Conservation (phyloP, 2,329 filamentous ascomycete species). For the Aphanoascus verrucosus region DNA sequence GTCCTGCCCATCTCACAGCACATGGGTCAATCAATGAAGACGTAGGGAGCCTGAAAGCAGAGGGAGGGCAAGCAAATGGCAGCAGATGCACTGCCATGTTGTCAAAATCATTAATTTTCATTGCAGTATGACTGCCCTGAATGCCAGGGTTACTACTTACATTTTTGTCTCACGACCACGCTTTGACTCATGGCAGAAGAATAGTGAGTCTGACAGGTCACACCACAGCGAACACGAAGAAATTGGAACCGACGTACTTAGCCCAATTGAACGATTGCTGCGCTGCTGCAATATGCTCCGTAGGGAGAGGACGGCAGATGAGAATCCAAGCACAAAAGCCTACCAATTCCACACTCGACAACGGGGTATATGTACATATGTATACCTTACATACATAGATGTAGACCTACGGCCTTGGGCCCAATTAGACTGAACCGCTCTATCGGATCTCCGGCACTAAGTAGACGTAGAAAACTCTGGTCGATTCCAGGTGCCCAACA, state of each 20-base stretch:
- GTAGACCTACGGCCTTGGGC: not conserved
- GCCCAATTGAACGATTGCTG: not conserved
- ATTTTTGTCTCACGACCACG: constrained; percentile 1
- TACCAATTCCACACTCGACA: not conserved
- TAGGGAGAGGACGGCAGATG: not conserved
- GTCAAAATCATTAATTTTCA: not conserved
- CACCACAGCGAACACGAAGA: constrained; percentile 1
- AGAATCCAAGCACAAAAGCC: not conserved
- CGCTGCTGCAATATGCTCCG: not conserved
- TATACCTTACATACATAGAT: not conserved
- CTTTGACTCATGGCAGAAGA: constrained; percentile 7
- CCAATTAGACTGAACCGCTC: constrained; percentile 5
- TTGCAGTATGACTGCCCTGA: not conserved
- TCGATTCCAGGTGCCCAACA: not conserved
- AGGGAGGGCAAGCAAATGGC: not conserved
- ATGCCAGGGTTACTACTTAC: not conserved
- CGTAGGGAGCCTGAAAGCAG: no score
- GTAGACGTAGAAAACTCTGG: not conserved
- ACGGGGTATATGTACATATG: no score
- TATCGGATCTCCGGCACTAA: constrained; percentile 3
- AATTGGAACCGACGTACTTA: not conserved
- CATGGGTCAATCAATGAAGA: no score
- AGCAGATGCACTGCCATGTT: constrained; percentile 1
- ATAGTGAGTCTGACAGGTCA: constrained; percentile 1
- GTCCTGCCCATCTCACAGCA: no score